Evolutionary conservation across 2,329 filamentous ascomycete genomes (phyloP).

Genomic region (Cladosporium austrohemisphaericum): DNA sequence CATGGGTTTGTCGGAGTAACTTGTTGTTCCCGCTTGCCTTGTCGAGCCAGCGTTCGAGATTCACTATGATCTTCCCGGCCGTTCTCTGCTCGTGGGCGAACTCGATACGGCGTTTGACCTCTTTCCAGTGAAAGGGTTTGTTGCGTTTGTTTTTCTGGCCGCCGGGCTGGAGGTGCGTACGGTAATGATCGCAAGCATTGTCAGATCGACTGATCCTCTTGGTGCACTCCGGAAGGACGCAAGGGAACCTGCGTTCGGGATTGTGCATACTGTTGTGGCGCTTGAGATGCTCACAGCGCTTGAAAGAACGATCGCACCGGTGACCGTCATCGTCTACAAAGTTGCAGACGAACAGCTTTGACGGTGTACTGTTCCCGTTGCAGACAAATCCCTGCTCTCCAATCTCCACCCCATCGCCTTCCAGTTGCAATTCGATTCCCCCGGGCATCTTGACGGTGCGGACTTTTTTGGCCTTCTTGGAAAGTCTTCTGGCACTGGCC

Average conservation of each 20-base stretch:
- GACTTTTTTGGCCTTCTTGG: slow-evolving; percentile 18
- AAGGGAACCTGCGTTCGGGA: slow-evolving; percentile 20
- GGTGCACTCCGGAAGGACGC: slow-evolving; percentile 24
- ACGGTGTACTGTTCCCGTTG: neutral
- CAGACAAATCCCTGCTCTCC: neutral
- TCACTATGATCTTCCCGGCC: slow-evolving; percentile 20
- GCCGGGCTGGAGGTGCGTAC: slow-evolving; percentile 25
- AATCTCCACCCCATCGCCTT: slow-evolving; percentile 5
- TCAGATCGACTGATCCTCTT: slow-evolving; percentile 26
- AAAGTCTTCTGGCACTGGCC: slow-evolving; percentile 8
- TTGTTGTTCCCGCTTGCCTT: neutral
- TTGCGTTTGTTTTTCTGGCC: slow-evolving; percentile 27
- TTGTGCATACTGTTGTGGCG: slow-evolving; percentile 27
- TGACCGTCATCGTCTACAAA: slow-evolving; percentile 14
- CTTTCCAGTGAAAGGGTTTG: slow-evolving; percentile 20
- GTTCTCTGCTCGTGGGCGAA: slow-evolving; percentile 13
- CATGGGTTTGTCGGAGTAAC: slow-evolving; percentile 3
- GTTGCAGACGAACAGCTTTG: slow-evolving; percentile 22
- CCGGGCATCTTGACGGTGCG: no score
- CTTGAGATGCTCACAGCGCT: slow-evolving; percentile 33
- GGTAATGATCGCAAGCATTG: slow-evolving; percentile 32
- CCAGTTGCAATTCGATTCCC: slow-evolving; percentile 7
- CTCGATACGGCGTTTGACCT: slow-evolving; percentile 13
- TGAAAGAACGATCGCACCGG: slow-evolving; percentile 23
- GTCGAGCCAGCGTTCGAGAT: slow-evolving; percentile 20